Percentiles rank a stretch among this genome's conserved stretches.
These are phyloP conservation scores for Euptelea pleiosperma DNA, from an alignment of 164 flowering plant genomes.

Conservation along the genomic window DNA sequence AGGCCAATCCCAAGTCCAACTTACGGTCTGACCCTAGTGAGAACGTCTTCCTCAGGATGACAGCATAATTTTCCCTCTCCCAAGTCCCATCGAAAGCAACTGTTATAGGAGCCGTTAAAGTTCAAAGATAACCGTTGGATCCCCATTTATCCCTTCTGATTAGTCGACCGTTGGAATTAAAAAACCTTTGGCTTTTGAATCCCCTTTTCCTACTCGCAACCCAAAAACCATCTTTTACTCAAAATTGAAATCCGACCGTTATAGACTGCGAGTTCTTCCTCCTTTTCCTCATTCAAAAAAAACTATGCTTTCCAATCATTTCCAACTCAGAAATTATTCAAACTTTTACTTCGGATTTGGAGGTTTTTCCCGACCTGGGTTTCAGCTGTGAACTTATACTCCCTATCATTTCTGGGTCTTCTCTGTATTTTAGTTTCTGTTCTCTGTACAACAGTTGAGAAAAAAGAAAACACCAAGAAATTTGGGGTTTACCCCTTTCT, in stretches of 20 bases:
- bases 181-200: neutral
- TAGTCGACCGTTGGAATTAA: slow-evolving; percentile 15
- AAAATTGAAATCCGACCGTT: slow-evolving; percentile 16
- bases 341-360: neutral
- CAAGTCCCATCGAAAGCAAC: no score
- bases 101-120: no score
- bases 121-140: slow-evolving; percentile 9
- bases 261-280: neutral
- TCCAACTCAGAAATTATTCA: slow-evolving; percentile 3
- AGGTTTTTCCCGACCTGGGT: slow-evolving; percentile 1
- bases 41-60: no score
- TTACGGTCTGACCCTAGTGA: no score
- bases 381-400: no score
- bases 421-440: neutral
- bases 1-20: no score
- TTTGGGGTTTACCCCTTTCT: no score
- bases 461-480: no score
- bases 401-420: neutral
- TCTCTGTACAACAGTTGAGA: no score
- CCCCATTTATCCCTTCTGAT: slow-evolving; percentile 3
- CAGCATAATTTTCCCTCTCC: no score
- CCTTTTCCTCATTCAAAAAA: neutral
- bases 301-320: slow-evolving; percentile 3
- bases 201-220: neutral
- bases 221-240: neutral